These are phyloP conservation scores for Tephrocybe sp. DNA, from an alignment of 768 basidiomycete genomes.

Conservation along the genomic window DNA sequence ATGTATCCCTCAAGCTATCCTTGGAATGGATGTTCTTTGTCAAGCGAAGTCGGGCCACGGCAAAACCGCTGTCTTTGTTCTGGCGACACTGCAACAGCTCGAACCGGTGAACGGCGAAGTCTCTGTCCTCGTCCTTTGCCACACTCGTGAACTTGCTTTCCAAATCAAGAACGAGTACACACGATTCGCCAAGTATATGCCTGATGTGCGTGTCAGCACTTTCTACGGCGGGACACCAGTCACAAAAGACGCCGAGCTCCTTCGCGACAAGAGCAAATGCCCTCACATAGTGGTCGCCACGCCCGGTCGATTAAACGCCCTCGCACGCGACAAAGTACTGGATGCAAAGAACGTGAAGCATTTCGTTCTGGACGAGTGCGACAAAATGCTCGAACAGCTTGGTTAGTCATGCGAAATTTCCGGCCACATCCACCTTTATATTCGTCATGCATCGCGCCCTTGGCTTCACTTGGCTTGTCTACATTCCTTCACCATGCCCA, in stretches of 20 bases:
- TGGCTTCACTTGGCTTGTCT: constrained; percentile 41
- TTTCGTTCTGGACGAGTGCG: constrained; percentile 99
- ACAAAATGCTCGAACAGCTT: constrained; percentile 99
- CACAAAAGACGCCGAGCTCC: constrained; percentile 87
- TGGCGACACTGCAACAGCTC: constrained; percentile 96
- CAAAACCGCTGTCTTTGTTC: constrained; percentile 98
- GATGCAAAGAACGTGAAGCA: constrained; percentile 97
- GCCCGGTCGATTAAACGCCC: constrained; percentile 94
- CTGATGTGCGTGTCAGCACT: constrained; percentile 94
- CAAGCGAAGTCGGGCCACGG: constrained; percentile 99
- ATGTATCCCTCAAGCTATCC: constrained; percentile 98
- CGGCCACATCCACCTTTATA: constrained; percentile 54
- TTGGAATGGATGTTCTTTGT: constrained; percentile 99
- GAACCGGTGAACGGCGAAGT: constrained; percentile 99
- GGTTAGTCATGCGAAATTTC: constrained; percentile 95
- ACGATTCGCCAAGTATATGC: constrained; percentile 99
- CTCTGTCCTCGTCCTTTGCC: constrained; percentile 95
- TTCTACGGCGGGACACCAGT: constrained; percentile 98
- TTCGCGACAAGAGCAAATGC: constrained; percentile 96
- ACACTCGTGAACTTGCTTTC: constrained; percentile 98
- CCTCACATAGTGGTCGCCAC: constrained; percentile 99
- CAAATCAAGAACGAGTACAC: constrained; percentile 99
- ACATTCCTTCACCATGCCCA: constrained; percentile 35
- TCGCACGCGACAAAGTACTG: constrained; percentile 92
- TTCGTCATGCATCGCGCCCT: constrained; percentile 42